Evolutionary conservation across 2,329 filamentous ascomycete species (phyloP), one percentile per base, ranked within the genome.

Genomic region (Zelopaecilomyces penicillatus): DNA sequence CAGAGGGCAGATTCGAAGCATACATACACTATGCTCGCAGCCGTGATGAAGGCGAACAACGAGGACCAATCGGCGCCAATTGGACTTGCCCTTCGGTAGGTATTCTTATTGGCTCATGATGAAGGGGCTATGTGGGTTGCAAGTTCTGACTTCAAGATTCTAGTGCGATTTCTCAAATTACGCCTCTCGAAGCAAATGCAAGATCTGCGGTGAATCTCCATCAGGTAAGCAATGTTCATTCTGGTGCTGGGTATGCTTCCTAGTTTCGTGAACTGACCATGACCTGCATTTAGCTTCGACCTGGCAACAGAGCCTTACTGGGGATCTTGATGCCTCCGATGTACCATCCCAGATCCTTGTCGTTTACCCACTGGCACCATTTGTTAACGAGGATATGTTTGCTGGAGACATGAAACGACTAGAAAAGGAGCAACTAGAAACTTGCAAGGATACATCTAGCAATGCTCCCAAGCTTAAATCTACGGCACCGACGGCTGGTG

Each of bases 311-410:
- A 67, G 63, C 38, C 57, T 75, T 5, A 74, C 71, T 19, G 72
- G 72, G 30, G 65, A 67, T 43, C 70, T 69, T 12, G 73, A 76
- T 54, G 68, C 70, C 27, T 65, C 69, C 42, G 63, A 82, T 46
- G 63, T 74, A 0, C 76, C 82, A 1, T 88, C 85, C 1, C 86
- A 89, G 52, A 88, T 90, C 52, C 66, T 93, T 19, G 77, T 93
- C 4, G 70, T 93, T 27, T 80, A 85, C 48, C 82, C 82, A 6
- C 67, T 94, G 5, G 80, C 87, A 30, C 66, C 76, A 1, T 82
- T 83, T 10, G 78, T 87, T 5, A 84, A 75, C 5, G 87, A 91
- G 62, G 79, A 85, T 44, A 68, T 85, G 39, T 70, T 94, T 7
- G 83, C 82, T 1, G 81, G 78, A 45, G 87, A 86, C 27, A 78